Percentiles rank a stretch among this genome's conserved stretches.
phyloP scores from a whole-genome alignment of 345 rosid genomes.

The Lepidium aucheri region DNA sequence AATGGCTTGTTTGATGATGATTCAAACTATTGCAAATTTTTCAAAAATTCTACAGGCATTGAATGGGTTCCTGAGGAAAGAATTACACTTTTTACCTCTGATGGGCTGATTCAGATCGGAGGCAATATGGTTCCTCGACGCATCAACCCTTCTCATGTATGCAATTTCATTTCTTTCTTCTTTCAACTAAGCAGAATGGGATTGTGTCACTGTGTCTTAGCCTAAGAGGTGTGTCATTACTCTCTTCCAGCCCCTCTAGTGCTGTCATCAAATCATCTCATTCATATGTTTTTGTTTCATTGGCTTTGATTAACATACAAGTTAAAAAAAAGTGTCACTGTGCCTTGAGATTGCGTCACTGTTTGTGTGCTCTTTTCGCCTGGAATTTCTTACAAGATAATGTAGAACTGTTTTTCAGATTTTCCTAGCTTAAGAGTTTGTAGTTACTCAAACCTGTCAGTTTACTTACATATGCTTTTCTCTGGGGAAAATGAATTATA shows the following conservation, averaged over 20 bases:
- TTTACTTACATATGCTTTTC: neutral
- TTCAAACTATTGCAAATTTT: neutral
- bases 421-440: neutral
- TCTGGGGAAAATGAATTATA: neutral
- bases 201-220: neutral
- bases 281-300: no score
- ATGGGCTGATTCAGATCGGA: slow-evolving; percentile 85
- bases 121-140: slow-evolving; percentile 80
- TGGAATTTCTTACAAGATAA: neutral
- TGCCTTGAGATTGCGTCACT: no score
- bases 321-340: no score
- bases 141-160: slow-evolving; percentile 46
- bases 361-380: neutral
- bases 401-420: neutral
- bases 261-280: neutral
- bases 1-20: neutral
- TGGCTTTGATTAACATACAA: no score
- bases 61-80: slow-evolving; percentile 89
- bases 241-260: neutral
- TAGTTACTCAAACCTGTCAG: neutral
- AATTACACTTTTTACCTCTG: slow-evolving; percentile 72
- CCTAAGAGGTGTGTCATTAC: neutral
- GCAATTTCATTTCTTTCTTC: neutral
- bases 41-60: slow-evolving; percentile 9
- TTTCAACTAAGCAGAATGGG: neutral